These are phyloP conservation scores for Cystofilobasidium capitatum DNA, from an alignment of 768 basidiomycete species.

Conservation along the genomic window DNA sequence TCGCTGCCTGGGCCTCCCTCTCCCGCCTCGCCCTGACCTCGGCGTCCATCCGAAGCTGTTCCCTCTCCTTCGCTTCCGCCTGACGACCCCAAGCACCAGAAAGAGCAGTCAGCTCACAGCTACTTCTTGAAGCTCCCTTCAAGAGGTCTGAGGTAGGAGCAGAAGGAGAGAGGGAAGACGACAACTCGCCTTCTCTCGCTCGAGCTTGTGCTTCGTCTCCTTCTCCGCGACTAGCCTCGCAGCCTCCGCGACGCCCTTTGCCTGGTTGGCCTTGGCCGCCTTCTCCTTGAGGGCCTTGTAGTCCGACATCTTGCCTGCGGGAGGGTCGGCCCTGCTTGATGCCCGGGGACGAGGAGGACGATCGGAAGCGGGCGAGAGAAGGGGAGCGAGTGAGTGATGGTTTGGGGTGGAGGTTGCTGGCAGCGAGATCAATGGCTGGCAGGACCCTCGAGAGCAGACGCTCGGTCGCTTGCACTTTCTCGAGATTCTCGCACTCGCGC, in stretches of 20 bases:
- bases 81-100: no score
- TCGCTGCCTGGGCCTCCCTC: neutral
- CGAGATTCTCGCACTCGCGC: no score
- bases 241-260: constrained; percentile 2
- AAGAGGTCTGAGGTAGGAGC: neutral
- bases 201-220: constrained; percentile 7
- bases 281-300: constrained; percentile 10
- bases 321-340: no score
- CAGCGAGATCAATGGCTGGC: no score
- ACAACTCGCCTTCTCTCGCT: constrained; percentile 3
- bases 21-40: constrained; percentile 14
- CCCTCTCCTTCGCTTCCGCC: neutral
- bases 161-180: neutral
- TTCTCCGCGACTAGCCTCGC: constrained; percentile 5
- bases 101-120: no score
- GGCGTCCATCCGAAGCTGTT: constrained; percentile 1
- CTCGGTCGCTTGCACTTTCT: no score
- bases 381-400: no score
- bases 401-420: no score
- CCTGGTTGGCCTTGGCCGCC: constrained; percentile 8
- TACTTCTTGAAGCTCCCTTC: no score
- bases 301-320: neutral
- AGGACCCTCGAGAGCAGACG: no score
- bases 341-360: no score
- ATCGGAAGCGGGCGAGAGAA: neutral